Base-by-base conservation (phyloP, 768 basidiomycete genomes). In the Lentinula boryana region DNA sequence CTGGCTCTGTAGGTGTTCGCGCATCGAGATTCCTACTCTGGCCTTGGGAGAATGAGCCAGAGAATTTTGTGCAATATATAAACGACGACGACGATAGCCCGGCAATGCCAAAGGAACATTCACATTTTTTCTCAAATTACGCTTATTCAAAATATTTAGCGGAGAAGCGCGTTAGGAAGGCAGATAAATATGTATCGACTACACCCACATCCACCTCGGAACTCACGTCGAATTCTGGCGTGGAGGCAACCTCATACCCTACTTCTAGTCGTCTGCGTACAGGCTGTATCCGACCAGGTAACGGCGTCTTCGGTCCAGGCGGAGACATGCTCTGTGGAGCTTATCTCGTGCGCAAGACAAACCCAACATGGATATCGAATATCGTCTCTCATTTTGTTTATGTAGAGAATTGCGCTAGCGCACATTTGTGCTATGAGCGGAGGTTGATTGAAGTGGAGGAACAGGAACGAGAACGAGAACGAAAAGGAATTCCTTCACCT, bases 71-170 rank as follows among this genome's bases (percentile, higher is more conserved):
- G 7, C 90, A 93, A 69, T 72, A 80, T 3, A 75, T 88, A 61
- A 79, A 80, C 58, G 89, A 91, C 67, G 83, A 86, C 60, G 84
- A 89, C 51, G 63, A 38, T 38, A 38, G 36, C 36, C 36, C 60
- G 27, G 65, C 69, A 12, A 64, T 83, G 1, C 86, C 87, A 8
- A 80, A 75, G 65, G 72, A 68, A 4, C 86, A 88, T 64, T 71
- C 79, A 13, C 76, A 86, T 12, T 88, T 85, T 69, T 91, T 89
- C 71, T 91, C 89, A 12, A 92, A 91, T 68, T 92, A 92, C 60
- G 88, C 89, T 0, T 80, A 74, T 23, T 83, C 86, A 43, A 92
- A 92, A 68, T 66, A 74, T 7, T 70, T 74, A 31, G 89, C 82
- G 1, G 90, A 92, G 68, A 63, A 63, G 38, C 67, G 70, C 10